Percentiles rank a stretch among this genome's conserved stretches.
phyloP scores from a whole-genome alignment of 768 basidiomycete species.

The Termitomyces sp. region DNA sequence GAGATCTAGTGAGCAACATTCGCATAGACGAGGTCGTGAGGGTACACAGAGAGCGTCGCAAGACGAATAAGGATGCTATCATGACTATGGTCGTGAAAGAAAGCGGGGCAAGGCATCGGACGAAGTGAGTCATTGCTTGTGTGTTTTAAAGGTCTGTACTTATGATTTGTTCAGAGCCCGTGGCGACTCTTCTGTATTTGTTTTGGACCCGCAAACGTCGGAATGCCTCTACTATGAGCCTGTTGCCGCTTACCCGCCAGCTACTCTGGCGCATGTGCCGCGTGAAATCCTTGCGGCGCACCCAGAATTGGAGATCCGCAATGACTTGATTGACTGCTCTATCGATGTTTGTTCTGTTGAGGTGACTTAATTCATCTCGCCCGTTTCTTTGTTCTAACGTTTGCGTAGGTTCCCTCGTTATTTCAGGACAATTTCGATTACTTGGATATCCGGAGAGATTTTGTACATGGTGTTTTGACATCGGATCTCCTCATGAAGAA shows the following conservation, averaged over 20 bases:
- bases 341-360: conserved; percentile 95
- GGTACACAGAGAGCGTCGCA: conserved; percentile 82
- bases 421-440: conserved; percentile 99
- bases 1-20: conserved; percentile 91
- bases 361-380: conserved; percentile 34
- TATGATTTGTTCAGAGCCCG: conserved; percentile 40
- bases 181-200: conserved; percentile 75
- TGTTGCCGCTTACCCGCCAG: conserved; percentile 63
- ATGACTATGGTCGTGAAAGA: conserved; percentile 96
- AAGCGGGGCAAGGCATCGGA: conserved; percentile 65
- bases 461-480: conserved; percentile 90
- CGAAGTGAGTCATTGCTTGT: conserved; percentile 45
- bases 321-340: conserved; percentile 83
- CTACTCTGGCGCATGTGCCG: conserved; percentile 60
- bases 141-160: background rate
- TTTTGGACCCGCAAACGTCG: conserved; percentile 67
- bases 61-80: conserved; percentile 86
- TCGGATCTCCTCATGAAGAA: conserved; percentile 94
- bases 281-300: conserved; percentile 69
- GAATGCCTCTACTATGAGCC: conserved; percentile 87
- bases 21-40: conserved; percentile 86
- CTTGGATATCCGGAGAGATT: conserved; percentile 85
- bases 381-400: background rate
- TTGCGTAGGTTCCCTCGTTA: conserved; percentile 76
- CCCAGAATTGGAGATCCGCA: conserved; percentile 79